Conservation (phyloP, 2,329 filamentous ascomycete species). For the Atkinsonella texensis region DNA sequence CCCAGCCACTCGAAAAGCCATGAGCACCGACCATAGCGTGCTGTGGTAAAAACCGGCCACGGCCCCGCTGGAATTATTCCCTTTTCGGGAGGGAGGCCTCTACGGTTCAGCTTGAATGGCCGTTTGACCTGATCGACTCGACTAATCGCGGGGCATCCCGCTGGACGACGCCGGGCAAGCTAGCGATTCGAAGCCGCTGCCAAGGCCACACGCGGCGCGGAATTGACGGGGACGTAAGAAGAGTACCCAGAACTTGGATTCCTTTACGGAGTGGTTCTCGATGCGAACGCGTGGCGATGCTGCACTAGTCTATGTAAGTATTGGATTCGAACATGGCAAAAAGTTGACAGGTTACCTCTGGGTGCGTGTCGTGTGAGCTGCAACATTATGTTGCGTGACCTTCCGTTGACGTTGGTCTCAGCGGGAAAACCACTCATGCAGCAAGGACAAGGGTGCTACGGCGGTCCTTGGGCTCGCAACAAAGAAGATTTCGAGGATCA, state of each 20-base stretch:
- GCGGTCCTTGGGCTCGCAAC: not conserved
- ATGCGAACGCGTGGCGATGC: too few species aligned
- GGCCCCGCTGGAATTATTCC: not conserved
- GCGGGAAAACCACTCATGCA: not conserved
- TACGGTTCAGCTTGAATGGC: not conserved
- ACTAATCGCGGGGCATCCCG: constrained; percentile 5
- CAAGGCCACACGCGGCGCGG: too few species aligned
- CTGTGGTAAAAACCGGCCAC: not conserved
- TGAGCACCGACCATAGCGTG: not conserved
- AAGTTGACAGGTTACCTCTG: not conserved
- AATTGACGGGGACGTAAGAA: not conserved
- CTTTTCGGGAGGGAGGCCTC: constrained; percentile 5
- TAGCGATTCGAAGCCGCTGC: not conserved
- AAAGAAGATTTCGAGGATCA: not conserved
- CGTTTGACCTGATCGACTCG: not conserved
- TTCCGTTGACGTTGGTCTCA: too few species aligned
- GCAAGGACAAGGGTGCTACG: not conserved
- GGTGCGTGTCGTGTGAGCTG: not conserved
- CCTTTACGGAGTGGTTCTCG: too few species aligned
- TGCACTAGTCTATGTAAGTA: too few species aligned
- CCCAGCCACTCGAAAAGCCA: not conserved
- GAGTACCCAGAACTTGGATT: not conserved
- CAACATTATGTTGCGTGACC: too few species aligned
- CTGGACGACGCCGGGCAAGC: not conserved
- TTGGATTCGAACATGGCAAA: too few species aligned